Conservation (phyloP, 495 filamentous ascomycete species). For the Trichoderma gamsii region DNA sequence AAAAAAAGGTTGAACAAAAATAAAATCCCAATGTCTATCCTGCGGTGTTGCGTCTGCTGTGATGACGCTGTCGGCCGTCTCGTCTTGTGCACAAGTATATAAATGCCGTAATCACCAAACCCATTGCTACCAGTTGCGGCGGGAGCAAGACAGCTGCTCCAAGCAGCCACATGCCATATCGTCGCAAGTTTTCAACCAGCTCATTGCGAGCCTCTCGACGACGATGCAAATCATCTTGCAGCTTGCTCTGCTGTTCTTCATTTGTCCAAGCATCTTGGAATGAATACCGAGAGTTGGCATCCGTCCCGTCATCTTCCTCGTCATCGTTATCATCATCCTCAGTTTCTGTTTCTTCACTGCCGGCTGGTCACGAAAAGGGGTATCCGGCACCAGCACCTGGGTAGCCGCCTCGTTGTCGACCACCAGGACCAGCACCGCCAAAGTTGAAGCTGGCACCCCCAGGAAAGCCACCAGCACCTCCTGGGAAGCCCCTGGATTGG, state of each 20-base stretch:
- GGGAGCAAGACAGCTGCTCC: slow-evolving; percentile 35
- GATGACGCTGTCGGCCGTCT: slow-evolving; percentile 2
- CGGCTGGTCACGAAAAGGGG: slow-evolving; percentile 17
- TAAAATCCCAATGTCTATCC: slow-evolving; percentile 13
- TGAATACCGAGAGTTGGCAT: not conserved
- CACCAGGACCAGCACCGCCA: slow-evolving; percentile 30
- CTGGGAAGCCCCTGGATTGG: slow-evolving; percentile 40
- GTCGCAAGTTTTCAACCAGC: slow-evolving; percentile 29
- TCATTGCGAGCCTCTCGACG: slow-evolving; percentile 20
- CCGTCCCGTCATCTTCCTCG: slow-evolving; percentile 13
- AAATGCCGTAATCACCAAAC: slow-evolving; percentile 21
- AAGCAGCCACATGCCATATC: slow-evolving; percentile 26
- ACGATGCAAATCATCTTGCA: slow-evolving; percentile 23
- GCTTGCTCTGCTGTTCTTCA: slow-evolving; percentile 18
- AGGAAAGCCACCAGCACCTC: slow-evolving; percentile 31
- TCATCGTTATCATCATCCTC: not conserved
- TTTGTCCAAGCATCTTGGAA: not conserved
- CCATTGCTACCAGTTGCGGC: slow-evolving; percentile 25
- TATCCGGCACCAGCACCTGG: slow-evolving; percentile 17
- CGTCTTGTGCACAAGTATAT: slow-evolving; percentile 26
- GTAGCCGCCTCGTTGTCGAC: slow-evolving; percentile 30
- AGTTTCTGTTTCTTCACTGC: not conserved
- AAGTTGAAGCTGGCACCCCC: slow-evolving; percentile 20
- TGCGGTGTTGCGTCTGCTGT: slow-evolving; percentile 9
- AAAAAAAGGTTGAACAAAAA: not conserved